Evolutionary conservation across 805 yeast species (phyloP), one percentile per base, ranked within the genome.

Genomic region (Metschnikowia proteae): DNA sequence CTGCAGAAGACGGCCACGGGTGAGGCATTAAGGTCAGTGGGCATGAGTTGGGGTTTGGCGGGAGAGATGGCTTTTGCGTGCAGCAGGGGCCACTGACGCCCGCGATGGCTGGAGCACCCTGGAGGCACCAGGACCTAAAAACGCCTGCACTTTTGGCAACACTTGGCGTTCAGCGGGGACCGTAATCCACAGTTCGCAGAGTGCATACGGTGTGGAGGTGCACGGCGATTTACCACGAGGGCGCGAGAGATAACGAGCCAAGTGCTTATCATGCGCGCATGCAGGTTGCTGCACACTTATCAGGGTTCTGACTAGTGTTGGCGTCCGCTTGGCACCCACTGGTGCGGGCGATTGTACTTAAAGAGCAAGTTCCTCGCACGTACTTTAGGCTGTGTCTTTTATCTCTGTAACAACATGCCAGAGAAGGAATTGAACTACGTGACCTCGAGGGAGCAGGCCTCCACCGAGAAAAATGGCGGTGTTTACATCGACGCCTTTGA

Each of bases 361-460:
- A 41, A 26, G 6, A 32, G 6, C 30, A 8, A 8, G 11, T 11
- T 3, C 35, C 34, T 23, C 10, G 35, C 29, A 3, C 6, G 30
- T 28, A 28, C 5, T 33, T 32, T 17, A 17, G 17, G 17, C 17
- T 17, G 17, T 17, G 17, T 17, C 38, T 36, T 13, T 26, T n/a
- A n/a, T 6, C 11, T 37, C 22, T 3, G 10, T 25, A 17, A n/a
- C 10, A 33, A 32, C 5, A 70, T 71, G 76, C 70, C 69, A 34
- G 71, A 64, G 55, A 73, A 73, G 60, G 77, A 73, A 54, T 61
- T 73, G 48, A 60, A 67, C 43, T 72, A 71, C 57, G 60, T 73
- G 41, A 64, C 70, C 50, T 70, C 75, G 25, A 60, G 63, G 45
- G 72, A 68, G 34, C 64, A 63, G 46, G 66, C 62, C 48, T 61